Evolutionary conservation across 345 rosid species (phyloP), one percentile per base, ranked within the genome.

Genomic region (Noccaea bulbosa): DNA sequence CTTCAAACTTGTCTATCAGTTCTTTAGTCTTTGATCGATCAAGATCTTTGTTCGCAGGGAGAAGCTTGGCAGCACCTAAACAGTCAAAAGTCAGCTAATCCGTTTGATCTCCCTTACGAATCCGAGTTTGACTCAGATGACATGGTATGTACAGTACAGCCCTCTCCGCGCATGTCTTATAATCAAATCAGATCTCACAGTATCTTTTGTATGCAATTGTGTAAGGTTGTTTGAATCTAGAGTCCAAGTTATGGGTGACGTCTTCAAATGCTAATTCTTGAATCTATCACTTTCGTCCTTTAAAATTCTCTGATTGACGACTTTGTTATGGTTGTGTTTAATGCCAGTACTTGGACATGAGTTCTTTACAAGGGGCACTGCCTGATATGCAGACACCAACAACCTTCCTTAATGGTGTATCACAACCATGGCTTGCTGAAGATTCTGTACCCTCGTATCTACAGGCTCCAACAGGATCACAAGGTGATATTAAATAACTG

Each of bases 51-150:
- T 69, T 66, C 37, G 24, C 85, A 91, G 97, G 89, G 66, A 71
- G 84, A 81, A 47, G 54, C 71, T 56, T 75, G 81, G 56, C 45
- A 75, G 24, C 84, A 71, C 43, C 59, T 73, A 62, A 58, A 76
- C 41, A 78, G 76, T 56, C 78, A 40, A 49, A 88, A 79, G 80
- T 89, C 99, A 79, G 84, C 70, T 65, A 94, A 94, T 58, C 99
- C 99, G 14, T 94, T 94, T 85, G 99, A 94, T 83, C 76, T 94
- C 65, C 90, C 97, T 34, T 89, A 71, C 77, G 93, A 88, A 74
- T 75, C 87, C 41, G 88, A 81, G 37, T 39, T 71, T 52, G 97
- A 85, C 48, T 81, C 83, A 35, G 67, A 71, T 71, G 79, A 83
- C 77, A 77, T 80, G 97, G 99, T 94, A 85, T 67, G 83, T 69